phyloP scores from a whole-genome alignment of 768 basidiomycete species.

The Collybia mongolica region DNA sequence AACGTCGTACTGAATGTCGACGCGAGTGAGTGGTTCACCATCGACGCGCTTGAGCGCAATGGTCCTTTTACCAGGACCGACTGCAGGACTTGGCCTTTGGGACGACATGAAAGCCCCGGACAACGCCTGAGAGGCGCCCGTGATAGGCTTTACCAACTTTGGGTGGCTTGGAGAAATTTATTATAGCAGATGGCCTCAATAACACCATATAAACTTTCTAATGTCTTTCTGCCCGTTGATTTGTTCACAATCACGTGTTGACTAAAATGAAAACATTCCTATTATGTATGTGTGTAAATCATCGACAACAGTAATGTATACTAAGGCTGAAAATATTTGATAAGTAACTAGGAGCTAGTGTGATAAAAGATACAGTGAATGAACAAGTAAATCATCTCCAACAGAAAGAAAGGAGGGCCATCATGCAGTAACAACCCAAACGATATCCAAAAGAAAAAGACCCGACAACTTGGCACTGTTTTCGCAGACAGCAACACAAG shows the following conservation, averaged over 20 bases:
- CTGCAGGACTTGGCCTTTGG: slow-evolving; percentile 38
- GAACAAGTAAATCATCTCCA: neutral
- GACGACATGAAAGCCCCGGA: slow-evolving; percentile 20
- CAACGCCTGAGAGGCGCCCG: neutral
- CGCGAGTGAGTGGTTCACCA: slow-evolving; percentile 64
- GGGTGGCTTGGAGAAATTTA: neutral
- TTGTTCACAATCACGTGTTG: neutral
- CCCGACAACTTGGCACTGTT: too few species aligned
- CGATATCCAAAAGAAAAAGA: neutral
- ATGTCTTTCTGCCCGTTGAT: neutral
- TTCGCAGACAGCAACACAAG: too few species aligned
- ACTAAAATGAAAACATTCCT: slow-evolving; percentile 7
- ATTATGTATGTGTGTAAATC: slow-evolving; percentile 8
- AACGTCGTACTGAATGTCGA: slow-evolving; percentile 78
- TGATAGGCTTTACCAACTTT: neutral
- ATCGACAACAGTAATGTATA: slow-evolving; percentile 13
- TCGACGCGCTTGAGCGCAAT: slow-evolving; percentile 54
- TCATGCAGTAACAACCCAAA: slow-evolving; percentile 3
- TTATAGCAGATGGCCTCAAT: neutral
- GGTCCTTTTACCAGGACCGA: slow-evolving; percentile 32
- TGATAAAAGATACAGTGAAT: slow-evolving; percentile 20
- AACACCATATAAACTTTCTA: neutral
- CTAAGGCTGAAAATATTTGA: slow-evolving; percentile 7
- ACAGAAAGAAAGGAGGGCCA: slow-evolving; percentile 5
- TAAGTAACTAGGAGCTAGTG: slow-evolving; percentile 10